Evolutionary conservation across 805 yeast genomes (phyloP).

Genomic region (Candida koratica): DNA sequence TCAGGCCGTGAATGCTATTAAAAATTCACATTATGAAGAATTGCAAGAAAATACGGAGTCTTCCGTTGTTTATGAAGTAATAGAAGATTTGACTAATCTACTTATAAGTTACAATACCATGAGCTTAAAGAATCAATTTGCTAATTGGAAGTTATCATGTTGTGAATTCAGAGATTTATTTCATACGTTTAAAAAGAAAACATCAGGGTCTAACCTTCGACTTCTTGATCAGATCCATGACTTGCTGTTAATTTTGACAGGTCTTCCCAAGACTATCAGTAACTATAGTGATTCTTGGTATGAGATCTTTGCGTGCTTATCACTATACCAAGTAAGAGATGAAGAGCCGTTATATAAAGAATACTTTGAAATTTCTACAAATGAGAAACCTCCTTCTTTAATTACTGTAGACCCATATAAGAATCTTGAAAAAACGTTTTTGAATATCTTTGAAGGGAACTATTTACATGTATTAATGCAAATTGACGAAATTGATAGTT

Average conservation of each 20-base stretch:
- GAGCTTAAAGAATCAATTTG: constrained; percentile 39
- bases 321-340: constrained; percentile 57
- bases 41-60: constrained; percentile 22
- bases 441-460: constrained; percentile 53
- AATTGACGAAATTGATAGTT: constrained; percentile 55
- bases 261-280: constrained; percentile 48
- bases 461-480: constrained; percentile 55
- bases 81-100: constrained; percentile 39
- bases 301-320: constrained; percentile 55
- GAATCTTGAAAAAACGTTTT: constrained; percentile 40
- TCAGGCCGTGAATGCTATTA: constrained; percentile 50
- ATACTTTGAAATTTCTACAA: constrained; percentile 30
- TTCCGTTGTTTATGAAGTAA: constrained; percentile 21
- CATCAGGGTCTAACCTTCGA: constrained; percentile 22
- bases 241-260: constrained; percentile 43
- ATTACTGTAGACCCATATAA: constrained; percentile 27
- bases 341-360: constrained; percentile 26
- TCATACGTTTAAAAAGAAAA: constrained; percentile 21
- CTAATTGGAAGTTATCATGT: constrained; percentile 48
- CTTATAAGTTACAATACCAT: constrained; percentile 40
- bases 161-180: constrained; percentile 48
- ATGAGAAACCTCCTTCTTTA: constrained; percentile 27
- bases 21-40: constrained; percentile 40
- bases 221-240: constrained; percentile 39
- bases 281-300: constrained; percentile 60